phyloP scores from a whole-genome alignment of 768 basidiomycete genomes.

The Tubosaeta sp. region DNA sequence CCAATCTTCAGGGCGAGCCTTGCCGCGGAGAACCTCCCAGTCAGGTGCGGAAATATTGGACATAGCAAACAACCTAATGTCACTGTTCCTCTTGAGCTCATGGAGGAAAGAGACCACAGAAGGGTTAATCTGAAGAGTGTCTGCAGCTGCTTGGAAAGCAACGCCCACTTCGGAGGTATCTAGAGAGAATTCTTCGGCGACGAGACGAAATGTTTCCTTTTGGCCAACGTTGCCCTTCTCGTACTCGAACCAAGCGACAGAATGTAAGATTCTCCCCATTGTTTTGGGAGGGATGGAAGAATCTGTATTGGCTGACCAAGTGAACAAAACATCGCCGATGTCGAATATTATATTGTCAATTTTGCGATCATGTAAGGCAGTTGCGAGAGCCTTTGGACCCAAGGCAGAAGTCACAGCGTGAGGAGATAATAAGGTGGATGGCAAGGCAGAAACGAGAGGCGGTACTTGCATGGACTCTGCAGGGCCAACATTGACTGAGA shows the following conservation, averaged over 20 bases:
- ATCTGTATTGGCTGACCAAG: constrained; percentile 11
- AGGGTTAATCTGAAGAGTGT: constrained; percentile 8
- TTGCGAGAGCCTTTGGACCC: not conserved
- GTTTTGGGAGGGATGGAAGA: constrained; percentile 12
- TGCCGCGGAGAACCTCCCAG: constrained; percentile 18
- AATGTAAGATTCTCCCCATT: constrained; percentile 11
- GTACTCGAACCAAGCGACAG: constrained; percentile 20
- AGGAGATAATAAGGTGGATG: constrained; percentile 2
- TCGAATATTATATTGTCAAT: constrained; percentile 24
- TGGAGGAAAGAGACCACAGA: constrained; percentile 17
- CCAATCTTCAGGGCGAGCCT: constrained; percentile 13
- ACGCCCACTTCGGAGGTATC: constrained; percentile 9
- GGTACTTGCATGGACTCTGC: not conserved
- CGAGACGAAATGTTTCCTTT: constrained; percentile 6
- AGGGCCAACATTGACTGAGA: not conserved
- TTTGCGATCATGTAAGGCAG: constrained; percentile 4
- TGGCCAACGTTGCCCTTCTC: constrained; percentile 18
- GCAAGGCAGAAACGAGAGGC: not conserved
- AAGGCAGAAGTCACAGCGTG: constrained; percentile 3
- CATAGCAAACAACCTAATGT: constrained; percentile 19
- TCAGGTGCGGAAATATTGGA: constrained; percentile 22
- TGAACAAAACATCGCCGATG: constrained; percentile 20
- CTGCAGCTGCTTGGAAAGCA: constrained; percentile 6
- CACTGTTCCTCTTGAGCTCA: constrained; percentile 4
- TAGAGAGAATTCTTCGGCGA: constrained; percentile 13